These are phyloP conservation scores for Alternaria longipes DNA, from an alignment of 2,329 filamentous ascomycete genomes.

Conservation along the genomic window DNA sequence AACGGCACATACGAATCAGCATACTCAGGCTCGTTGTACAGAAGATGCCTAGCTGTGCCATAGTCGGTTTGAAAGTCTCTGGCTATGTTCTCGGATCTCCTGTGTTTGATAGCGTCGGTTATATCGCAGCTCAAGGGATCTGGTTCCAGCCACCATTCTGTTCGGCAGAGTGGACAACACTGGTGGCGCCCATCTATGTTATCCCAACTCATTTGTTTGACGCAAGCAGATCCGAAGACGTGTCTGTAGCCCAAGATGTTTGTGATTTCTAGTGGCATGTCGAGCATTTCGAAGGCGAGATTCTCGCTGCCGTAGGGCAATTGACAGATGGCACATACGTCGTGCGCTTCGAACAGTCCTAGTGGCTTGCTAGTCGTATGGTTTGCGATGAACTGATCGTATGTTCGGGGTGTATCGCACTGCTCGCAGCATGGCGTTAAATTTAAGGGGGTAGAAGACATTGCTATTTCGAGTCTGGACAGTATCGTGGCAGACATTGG, in stretches of 20 bases:
- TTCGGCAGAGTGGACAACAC: not conserved
- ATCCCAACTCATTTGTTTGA: not conserved
- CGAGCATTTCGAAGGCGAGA: not conserved
- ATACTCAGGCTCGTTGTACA: not conserved
- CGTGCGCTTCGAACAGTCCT: not conserved
- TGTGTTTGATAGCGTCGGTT: not conserved
- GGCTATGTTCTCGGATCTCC: not conserved
- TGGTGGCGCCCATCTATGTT: not conserved
- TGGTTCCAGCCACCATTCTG: conserved; percentile 2
- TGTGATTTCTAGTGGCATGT: not conserved
- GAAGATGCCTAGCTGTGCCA: not conserved
- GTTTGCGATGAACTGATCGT: not conserved
- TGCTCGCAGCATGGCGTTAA: not conserved
- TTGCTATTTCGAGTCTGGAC: not conserved
- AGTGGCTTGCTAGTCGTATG: not conserved
- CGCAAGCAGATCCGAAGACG: not conserved
- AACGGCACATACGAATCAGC: not conserved
- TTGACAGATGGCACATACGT: not conserved
- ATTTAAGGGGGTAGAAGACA: not conserved
- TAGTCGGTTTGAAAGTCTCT: not conserved
- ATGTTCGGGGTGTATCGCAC: not conserved
- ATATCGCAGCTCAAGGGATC: not conserved
- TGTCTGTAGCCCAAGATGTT: not conserved
- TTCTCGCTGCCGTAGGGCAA: not conserved
- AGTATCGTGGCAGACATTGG: not conserved